These are phyloP conservation scores for Clarireedia monteithiana DNA, from an alignment of 2,329 filamentous ascomycete genomes.

Conservation along the genomic window DNA sequence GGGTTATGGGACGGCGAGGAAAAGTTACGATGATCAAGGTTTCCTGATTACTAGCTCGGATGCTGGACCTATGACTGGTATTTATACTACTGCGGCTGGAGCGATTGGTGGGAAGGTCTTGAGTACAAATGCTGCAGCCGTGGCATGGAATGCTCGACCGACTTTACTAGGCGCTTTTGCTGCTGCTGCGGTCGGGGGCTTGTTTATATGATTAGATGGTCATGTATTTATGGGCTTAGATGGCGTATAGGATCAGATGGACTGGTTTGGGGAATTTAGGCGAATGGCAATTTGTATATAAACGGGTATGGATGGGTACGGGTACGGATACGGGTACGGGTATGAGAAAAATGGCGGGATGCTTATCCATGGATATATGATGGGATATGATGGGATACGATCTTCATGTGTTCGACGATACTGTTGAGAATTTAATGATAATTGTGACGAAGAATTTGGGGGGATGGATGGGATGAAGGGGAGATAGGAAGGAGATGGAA, in stretches of 20 bases:
- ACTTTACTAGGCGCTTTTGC: not conserved
- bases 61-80: constrained; percentile 1
- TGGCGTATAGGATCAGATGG: not conserved
- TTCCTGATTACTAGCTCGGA: constrained; percentile 32
- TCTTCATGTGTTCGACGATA: not conserved
- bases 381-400: not conserved
- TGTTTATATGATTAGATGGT: not conserved
- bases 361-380: not conserved
- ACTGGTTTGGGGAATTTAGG: not conserved
- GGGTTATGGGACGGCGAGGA: constrained; percentile 30
- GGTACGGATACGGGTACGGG: not conserved
- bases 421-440: not conserved
- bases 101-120: constrained; percentile 17
- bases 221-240: not conserved
- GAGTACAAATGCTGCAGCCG: constrained; percentile 17
- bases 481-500: not conserved
- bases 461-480: not conserved
- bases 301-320: not conserved
- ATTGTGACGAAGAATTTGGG: not conserved
- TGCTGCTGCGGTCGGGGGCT: not conserved
- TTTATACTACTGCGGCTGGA: constrained; percentile 9
- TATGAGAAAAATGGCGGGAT: not conserved
- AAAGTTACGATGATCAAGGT: constrained; percentile 38
- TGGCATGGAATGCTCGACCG: constrained; percentile 7
- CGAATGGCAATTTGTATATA: not conserved